Evolutionary conservation across 2,329 filamentous ascomycete genomes (phyloP).

Genomic region (Penicillium sp.): DNA sequence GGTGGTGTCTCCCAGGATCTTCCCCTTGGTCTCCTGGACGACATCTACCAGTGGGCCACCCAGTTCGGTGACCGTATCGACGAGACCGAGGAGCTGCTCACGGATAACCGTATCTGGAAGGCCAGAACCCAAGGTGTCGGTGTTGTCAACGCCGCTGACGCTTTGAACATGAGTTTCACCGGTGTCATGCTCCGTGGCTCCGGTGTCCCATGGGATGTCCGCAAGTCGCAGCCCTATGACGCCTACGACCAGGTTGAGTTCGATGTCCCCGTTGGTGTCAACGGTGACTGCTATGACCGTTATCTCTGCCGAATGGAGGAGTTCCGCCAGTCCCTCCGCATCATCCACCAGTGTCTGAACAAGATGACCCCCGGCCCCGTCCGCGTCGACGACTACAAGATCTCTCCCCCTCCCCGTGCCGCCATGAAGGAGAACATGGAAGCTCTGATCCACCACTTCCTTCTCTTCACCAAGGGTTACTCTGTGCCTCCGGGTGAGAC

Average conservation of each 20-base stretch:
- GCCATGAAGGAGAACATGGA: slow-evolving; percentile 99
- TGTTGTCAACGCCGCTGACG: slow-evolving; percentile 84
- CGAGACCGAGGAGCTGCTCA: slow-evolving; percentile 96
- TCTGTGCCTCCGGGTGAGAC: slow-evolving; percentile 95
- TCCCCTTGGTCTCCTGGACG: slow-evolving; percentile 86
- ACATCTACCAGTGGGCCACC: slow-evolving; percentile 99
- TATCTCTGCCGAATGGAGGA: slow-evolving; percentile 99
- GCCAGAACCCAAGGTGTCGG: slow-evolving; percentile 85
- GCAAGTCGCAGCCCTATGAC: slow-evolving; percentile 95
- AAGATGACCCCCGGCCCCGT: slow-evolving; percentile 95
- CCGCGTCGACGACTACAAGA: slow-evolving; percentile 97
- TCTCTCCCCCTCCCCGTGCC: slow-evolving; percentile 86
- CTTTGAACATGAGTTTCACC: slow-evolving; percentile 94
- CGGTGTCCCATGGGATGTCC: slow-evolving; percentile 91
- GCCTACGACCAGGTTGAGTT: slow-evolving; percentile 98
- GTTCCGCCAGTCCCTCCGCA: slow-evolving; percentile 95
- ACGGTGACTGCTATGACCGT: slow-evolving; percentile 98
- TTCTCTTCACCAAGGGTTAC: slow-evolving; percentile 98
- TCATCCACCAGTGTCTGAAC: slow-evolving; percentile 98
- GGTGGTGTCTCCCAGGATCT: slow-evolving; percentile 96
- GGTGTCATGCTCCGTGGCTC: slow-evolving; percentile 98
- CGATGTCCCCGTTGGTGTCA: slow-evolving; percentile 90
- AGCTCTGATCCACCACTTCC: slow-evolving; percentile 97
- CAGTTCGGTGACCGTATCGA: slow-evolving; percentile 98
- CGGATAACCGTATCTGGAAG: slow-evolving; percentile 99